phyloP scores from a whole-genome alignment of 2,329 filamentous ascomycete species.

The Xylariaceae sp. region DNA sequence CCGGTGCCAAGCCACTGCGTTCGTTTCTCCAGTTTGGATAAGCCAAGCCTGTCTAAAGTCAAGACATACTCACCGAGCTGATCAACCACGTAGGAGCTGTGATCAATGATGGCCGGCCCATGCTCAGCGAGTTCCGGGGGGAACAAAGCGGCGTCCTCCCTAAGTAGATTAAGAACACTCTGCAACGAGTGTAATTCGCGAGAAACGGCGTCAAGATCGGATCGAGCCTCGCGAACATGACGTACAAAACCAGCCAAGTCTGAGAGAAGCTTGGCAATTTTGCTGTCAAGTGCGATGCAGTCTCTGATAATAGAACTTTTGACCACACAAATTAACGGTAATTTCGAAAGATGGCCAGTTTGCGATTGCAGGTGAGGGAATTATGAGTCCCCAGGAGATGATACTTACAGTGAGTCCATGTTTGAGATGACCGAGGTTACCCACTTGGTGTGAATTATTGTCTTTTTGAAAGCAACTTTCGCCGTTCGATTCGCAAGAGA shows the following conservation, averaged over 20 bases:
- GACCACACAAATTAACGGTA: too few species aligned
- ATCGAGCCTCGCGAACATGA: constrained; percentile 39
- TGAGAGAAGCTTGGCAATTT: constrained; percentile 34
- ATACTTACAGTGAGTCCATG: too few species aligned
- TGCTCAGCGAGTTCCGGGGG: constrained; percentile 36
- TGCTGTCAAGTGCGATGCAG: constrained; percentile 37
- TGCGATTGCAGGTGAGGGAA: too few species aligned
- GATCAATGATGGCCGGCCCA: constrained; percentile 36
- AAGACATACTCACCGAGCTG: constrained; percentile 36
- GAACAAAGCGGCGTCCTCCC: constrained; percentile 38
- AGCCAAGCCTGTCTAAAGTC: constrained; percentile 29
- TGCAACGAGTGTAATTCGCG: constrained; percentile 42
- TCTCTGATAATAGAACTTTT: constrained; percentile 30
- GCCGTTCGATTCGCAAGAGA: too few species aligned
- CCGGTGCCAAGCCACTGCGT: constrained; percentile 36
- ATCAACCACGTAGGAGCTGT: constrained; percentile 36
- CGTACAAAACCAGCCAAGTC: constrained; percentile 37
- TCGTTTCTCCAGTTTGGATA: constrained; percentile 38
- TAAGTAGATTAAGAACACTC: constrained; percentile 37
- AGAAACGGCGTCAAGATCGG: constrained; percentile 38
- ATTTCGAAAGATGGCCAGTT: too few species aligned
- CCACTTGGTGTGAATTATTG: too few species aligned
- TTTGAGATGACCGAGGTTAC: too few species aligned
- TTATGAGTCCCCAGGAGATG: too few species aligned
- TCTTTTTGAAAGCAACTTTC: too few species aligned